Evolutionary conservation across 495 filamentous ascomycete species (phyloP).

Genomic region (Xylaria castorea): DNA sequence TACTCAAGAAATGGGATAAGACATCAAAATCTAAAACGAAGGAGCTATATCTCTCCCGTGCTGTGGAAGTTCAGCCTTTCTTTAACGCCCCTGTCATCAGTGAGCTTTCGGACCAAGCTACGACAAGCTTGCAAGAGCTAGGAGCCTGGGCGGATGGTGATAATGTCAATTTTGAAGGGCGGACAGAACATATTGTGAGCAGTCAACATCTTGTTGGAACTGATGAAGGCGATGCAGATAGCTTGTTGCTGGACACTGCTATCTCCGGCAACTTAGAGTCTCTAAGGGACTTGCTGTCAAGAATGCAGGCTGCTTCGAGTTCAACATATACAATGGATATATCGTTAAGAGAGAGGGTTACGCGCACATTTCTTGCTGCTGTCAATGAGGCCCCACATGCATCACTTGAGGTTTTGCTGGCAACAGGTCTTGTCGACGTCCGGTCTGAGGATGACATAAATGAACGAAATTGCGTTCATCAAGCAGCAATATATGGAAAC

Average conservation of each 20-base stretch:
- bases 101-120: constrained; percentile 94
- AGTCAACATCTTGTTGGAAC: constrained; percentile 68
- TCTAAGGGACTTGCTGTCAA: constrained; percentile 56
- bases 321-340: constrained; percentile 50
- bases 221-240: constrained; percentile 86
- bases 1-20: constrained; percentile 99
- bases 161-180: constrained; percentile 77
- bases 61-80: constrained; percentile 96
- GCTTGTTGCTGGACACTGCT: constrained; percentile 85
- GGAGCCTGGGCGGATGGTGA: constrained; percentile 97
- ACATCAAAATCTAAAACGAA: constrained; percentile 99
- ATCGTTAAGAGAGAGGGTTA: constrained; percentile 71
- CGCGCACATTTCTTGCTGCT: constrained; percentile 84
- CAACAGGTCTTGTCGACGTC: constrained; percentile 82
- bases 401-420: constrained; percentile 75
- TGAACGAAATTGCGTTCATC: constrained; percentile 92
- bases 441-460: constrained; percentile 96
- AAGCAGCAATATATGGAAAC: constrained; percentile 89
- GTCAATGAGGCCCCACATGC: constrained; percentile 84
- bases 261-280: constrained; percentile 72
- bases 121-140: constrained; percentile 87
- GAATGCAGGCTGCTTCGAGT: constrained; percentile 53
- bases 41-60: constrained; percentile 92
- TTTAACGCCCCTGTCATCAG: constrained; percentile 97
- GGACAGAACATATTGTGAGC: constrained; percentile 67